Conservation (phyloP, 2,329 filamentous ascomycete species). For the Grosmannia huntii region DNA sequence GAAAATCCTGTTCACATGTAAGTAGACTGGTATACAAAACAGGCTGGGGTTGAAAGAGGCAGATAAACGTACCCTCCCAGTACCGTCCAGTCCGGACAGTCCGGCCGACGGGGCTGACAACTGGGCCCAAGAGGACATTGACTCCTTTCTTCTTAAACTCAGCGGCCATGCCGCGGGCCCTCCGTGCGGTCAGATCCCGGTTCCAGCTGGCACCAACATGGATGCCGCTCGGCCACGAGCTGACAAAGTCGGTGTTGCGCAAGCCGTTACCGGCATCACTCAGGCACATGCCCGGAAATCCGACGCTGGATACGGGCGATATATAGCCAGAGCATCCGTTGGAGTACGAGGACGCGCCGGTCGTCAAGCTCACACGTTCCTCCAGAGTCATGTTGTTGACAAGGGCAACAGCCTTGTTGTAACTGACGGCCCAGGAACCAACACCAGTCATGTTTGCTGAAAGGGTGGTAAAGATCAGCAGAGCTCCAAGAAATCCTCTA, state of each 20-base stretch:
- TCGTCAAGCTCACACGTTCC: conserved; percentile 68
- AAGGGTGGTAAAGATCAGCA: not conserved
- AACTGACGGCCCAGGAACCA: conserved; percentile 54
- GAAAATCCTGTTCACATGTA: conserved; percentile 19
- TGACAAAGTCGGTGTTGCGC: conserved; percentile 29
- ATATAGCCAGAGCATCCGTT: conserved; percentile 36
- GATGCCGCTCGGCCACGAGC: conserved; percentile 19
- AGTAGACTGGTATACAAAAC: not conserved
- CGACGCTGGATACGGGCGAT: conserved; percentile 22
- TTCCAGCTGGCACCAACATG: conserved; percentile 44
- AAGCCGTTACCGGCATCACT: conserved; percentile 32
- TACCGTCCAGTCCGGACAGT: conserved; percentile 49
- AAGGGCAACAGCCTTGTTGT: conserved; percentile 52
- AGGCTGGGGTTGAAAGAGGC: not conserved
- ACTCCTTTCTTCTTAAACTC: conserved; percentile 70
- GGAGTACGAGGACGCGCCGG: conserved; percentile 48
- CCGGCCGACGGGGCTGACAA: conserved; percentile 52
- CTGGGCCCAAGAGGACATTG: conserved; percentile 66
- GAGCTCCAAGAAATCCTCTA: not conserved
- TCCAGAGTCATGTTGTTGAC: conserved; percentile 58
- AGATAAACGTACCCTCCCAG: conserved; percentile 30
- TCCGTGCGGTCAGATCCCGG: conserved; percentile 50
- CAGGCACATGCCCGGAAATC: conserved; percentile 32
- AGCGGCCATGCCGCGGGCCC: conserved; percentile 60
- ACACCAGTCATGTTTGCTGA: conserved; percentile 41